A percentile compares a stretch with the other conserved stretches of the same genome.
phyloP scores from a whole-genome alignment of 257 asterid genomes.

The Solanum medicagineum region DNA sequence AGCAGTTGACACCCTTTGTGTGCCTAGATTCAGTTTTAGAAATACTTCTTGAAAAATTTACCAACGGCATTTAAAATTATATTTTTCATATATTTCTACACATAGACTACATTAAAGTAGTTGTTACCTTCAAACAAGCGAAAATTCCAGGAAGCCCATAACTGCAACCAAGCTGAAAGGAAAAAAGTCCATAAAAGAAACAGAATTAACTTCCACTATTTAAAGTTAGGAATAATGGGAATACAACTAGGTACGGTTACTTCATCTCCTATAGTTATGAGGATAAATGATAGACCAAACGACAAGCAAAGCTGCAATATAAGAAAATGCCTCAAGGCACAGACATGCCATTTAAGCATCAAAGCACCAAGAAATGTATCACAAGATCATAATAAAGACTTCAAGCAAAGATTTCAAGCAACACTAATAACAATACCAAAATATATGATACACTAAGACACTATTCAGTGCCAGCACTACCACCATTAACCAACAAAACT shows the following conservation, averaged over 20 bases:
- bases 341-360: not conserved
- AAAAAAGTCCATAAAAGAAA: not conserved
- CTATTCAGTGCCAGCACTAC: not conserved
- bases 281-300: not conserved
- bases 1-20: not conserved
- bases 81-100: not conserved
- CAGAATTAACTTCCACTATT: not conserved
- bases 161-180: conserved; percentile 20
- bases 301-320: not conserved
- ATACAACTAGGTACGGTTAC: not conserved
- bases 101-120: not conserved
- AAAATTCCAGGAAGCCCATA: conserved; percentile 24
- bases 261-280: not conserved
- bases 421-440: not conserved
- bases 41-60: not conserved
- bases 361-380: not conserved
- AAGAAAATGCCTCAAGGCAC: not conserved
- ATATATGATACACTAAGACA: not conserved
- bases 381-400: not conserved
- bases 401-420: not conserved
- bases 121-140: conserved; percentile 27
- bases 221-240: not conserved
- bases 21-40: not conserved
- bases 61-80: not conserved
- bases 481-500: not conserved